Conservation (phyloP, 2,329 filamentous ascomycete species). For the Exserohilum rostratum region DNA sequence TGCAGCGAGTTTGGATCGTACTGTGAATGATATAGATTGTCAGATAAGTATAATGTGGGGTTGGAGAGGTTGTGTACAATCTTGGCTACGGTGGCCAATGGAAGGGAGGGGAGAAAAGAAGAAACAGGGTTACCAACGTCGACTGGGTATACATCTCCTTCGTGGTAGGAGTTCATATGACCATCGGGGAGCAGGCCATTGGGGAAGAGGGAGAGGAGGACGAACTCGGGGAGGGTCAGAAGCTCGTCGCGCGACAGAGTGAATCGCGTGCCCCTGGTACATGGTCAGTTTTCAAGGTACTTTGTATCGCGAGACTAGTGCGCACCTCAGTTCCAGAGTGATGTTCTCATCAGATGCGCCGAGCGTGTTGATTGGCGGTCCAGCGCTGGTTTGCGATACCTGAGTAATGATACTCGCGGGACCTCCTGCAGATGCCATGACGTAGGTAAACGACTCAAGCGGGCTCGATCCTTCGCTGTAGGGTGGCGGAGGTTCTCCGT, state of each 20-base stretch:
- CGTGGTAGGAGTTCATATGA: slow-evolving; percentile 90
- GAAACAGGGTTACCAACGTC: slow-evolving; percentile 73
- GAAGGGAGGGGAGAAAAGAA: slow-evolving; percentile 40
- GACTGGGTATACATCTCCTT: slow-evolving; percentile 93
- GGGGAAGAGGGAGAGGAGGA: slow-evolving; percentile 94
- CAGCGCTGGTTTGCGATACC: slow-evolving; percentile 80
- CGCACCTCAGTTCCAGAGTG: slow-evolving; percentile 88
- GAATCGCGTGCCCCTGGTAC: slow-evolving; percentile 81
- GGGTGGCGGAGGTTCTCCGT: slow-evolving; percentile 91
- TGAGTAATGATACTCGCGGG: slow-evolving; percentile 99
- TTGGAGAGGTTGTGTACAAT: slow-evolving; percentile 53
- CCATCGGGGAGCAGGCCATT: slow-evolving; percentile 98
- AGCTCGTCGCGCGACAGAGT: slow-evolving; percentile 94
- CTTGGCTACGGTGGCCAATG: slow-evolving; percentile 44
- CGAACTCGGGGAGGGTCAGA: slow-evolving; percentile 94
- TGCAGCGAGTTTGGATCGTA: slow-evolving; percentile 96
- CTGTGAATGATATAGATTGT: slow-evolving; percentile 65
- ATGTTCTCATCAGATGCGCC: slow-evolving; percentile 94
- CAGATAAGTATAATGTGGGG: slow-evolving; percentile 60
- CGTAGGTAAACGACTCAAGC: slow-evolving; percentile 88
- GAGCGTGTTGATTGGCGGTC: slow-evolving; percentile 83
- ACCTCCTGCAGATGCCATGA: slow-evolving; percentile 97
- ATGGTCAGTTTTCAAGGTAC: slow-evolving; percentile 19
- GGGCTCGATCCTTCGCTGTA: slow-evolving; percentile 96
- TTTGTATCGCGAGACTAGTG: not conserved